Evolutionary conservation across 108 stramenopile species (phyloP), one percentile per base, ranked within the genome.

Genomic region (Nitzschia palea): DNA sequence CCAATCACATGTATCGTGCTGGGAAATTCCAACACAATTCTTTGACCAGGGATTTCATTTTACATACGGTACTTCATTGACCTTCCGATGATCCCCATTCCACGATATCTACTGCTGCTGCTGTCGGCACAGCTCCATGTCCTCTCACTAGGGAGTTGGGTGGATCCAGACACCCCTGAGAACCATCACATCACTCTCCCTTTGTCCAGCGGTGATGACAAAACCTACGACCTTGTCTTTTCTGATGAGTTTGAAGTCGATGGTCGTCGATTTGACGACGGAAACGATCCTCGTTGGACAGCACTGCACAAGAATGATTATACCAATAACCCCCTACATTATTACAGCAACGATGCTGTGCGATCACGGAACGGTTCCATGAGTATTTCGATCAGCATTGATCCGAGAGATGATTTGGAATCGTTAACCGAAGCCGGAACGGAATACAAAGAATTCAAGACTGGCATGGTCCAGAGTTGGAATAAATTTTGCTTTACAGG

Each of bases 221-320:
- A 85, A 62, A 61, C 78, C 25, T 87, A 79, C 55, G 86, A 88
- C 74, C 80, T 98, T 0, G 94, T 97, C 1, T 95, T 99, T 70
- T 87, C 86, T 5, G 97, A 98, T 66, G 97, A 98, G 60, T 99
- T 99, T 82, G 84, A 98, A 50, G 75, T 74, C 15, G 75, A 75
- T 2, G 83, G 73, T 23, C 81, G 98, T 6, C 73, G 66, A 22
- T 97, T 99, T 73, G 40, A 66, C 40, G 98, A 99, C 68, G 98
- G 98, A 27, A 32, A 47, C 9, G 98, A 99, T 76, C 97, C 98
- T 3, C 74, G 82, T 32, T 99, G 98, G 98, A 98, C 96, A 10
- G 94, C 97, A 15, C 62, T 98, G 22, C 71, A 98, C 55, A 97
- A 98, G 69, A 97, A 97, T 62, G 98, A 99, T 77, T 97, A 97